phyloP scores from a whole-genome alignment of 2,329 filamentous ascomycete species.

The Graphilbum fragrans region DNA sequence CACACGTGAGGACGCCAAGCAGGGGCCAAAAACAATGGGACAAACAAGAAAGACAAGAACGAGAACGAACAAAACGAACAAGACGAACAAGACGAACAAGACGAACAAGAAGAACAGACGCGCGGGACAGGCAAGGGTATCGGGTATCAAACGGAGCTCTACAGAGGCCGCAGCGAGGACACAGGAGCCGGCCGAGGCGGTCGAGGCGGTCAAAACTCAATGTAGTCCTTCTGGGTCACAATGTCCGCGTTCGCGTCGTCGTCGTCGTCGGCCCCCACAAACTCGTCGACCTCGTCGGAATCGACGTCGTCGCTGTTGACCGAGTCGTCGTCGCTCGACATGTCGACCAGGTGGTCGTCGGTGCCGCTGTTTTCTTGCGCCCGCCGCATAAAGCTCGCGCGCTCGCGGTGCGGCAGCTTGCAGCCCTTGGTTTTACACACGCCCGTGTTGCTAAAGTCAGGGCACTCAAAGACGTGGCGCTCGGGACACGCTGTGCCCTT shows the following conservation, averaged over 20 bases:
- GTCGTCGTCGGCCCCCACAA: conserved; percentile 43
- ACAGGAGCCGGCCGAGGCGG: too few relatives aligned
- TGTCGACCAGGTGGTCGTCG: conserved; percentile 46
- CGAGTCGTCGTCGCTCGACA: conserved; percentile 66
- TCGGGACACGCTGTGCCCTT: conserved; percentile 66
- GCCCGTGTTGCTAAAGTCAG: conserved; percentile 87
- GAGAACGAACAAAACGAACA: background rate
- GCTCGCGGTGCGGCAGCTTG: conserved; percentile 76
- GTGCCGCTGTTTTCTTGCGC: conserved; percentile 30
- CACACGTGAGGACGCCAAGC: background rate
- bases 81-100: background rate
- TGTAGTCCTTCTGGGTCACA: conserved; percentile 46
- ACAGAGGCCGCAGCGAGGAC: background rate
- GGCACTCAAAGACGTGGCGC: conserved; percentile 86
- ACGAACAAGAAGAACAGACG: background rate
- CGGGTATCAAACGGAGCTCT: too few relatives aligned
- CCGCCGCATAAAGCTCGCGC: conserved; percentile 67
- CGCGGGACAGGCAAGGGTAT: background rate
- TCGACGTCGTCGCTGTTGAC: conserved; percentile 68
- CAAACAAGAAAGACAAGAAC: background rate
- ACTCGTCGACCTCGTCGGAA: conserved; percentile 61
- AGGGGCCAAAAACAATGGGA: background rate
- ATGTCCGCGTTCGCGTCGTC: conserved; percentile 39
- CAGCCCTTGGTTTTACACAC: conserved; percentile 71
- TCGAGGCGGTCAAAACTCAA: conserved; percentile 32